phyloP scores from a whole-genome alignment of 108 stramenopile species.

The Pseudonitzschia multiseries region DNA sequence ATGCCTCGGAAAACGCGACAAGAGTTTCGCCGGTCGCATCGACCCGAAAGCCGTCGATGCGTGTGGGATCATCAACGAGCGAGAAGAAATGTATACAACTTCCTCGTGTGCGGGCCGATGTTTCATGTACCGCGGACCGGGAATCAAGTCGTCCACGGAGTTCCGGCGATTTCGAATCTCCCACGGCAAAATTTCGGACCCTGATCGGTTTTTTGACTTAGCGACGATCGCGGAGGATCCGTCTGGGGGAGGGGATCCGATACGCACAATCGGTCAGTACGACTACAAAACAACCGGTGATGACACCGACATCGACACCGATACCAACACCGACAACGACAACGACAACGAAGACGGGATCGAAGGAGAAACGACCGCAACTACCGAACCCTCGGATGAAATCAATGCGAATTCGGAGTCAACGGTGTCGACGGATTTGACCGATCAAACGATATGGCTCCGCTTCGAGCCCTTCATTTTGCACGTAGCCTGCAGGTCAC shows the following conservation, averaged over 20 bases:
- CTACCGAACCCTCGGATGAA: neutral
- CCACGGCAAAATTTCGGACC: slow-evolving; percentile 68
- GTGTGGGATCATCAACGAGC: slow-evolving; percentile 73
- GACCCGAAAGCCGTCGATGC: slow-evolving; percentile 83
- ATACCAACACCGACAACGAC: slow-evolving; percentile 17
- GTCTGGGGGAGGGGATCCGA: slow-evolving; percentile 79
- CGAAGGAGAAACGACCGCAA: neutral
- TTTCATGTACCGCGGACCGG: slow-evolving; percentile 80
- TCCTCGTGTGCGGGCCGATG: slow-evolving; percentile 78
- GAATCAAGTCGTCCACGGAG: slow-evolving; percentile 61
- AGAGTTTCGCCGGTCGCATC: slow-evolving; percentile 79
- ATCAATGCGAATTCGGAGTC: slow-evolving; percentile 5
- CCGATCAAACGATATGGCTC: slow-evolving; percentile 58
- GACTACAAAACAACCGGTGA: slow-evolving; percentile 44
- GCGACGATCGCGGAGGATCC: slow-evolving; percentile 61
- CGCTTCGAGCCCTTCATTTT: slow-evolving; percentile 89
- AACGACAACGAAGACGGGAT: neutral
- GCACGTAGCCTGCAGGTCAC: slow-evolving; percentile 80
- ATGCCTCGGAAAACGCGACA: slow-evolving; percentile 80
- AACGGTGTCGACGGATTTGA: neutral
- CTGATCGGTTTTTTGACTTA: slow-evolving; percentile 70
- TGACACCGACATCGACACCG: slow-evolving; percentile 9
- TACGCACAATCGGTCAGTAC: slow-evolving; percentile 74
- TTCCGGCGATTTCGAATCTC: slow-evolving; percentile 74
- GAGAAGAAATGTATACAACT: slow-evolving; percentile 67